These are phyloP conservation scores for Scutellaria baicalensis DNA, from an alignment of 257 asterid species.

Conservation along the genomic window DNA sequence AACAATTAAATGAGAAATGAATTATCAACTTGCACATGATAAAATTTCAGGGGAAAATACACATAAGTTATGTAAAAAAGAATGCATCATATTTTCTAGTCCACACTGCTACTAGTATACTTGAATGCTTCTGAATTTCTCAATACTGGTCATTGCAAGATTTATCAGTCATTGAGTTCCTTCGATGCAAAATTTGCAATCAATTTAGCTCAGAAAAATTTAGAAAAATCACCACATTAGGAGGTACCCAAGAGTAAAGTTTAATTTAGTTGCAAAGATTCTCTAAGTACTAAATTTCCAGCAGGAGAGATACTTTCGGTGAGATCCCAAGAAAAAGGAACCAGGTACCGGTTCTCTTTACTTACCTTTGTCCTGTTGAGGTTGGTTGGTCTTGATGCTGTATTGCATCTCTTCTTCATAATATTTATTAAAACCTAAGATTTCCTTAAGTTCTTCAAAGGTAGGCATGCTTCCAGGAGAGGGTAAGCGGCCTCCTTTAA, in stretches of 20 bases:
- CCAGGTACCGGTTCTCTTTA: neutral
- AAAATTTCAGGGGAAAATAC: neutral
- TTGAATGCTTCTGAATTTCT: neutral
- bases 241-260: neutral
- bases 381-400: slow-evolving; percentile 34
- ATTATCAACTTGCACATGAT: neutral
- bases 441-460: slow-evolving; percentile 83
- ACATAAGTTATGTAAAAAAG: neutral
- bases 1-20: neutral
- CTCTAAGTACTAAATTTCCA: slow-evolving; percentile 2
- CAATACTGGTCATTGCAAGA: neutral
- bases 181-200: neutral
- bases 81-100: neutral
- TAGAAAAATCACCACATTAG: neutral
- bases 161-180: neutral
- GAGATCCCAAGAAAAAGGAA: neutral
- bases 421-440: slow-evolving; percentile 70
- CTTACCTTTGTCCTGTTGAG: slow-evolving; percentile 42
- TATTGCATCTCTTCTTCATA: slow-evolving; percentile 73
- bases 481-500: slow-evolving; percentile 86
- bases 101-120: neutral
- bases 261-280: neutral
- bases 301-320: neutral
- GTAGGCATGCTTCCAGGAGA: slow-evolving; percentile 94
- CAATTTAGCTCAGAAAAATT: neutral